Base-by-base conservation (phyloP, 2,329 filamentous ascomycete species). In the Talaromyces funiculosus region DNA sequence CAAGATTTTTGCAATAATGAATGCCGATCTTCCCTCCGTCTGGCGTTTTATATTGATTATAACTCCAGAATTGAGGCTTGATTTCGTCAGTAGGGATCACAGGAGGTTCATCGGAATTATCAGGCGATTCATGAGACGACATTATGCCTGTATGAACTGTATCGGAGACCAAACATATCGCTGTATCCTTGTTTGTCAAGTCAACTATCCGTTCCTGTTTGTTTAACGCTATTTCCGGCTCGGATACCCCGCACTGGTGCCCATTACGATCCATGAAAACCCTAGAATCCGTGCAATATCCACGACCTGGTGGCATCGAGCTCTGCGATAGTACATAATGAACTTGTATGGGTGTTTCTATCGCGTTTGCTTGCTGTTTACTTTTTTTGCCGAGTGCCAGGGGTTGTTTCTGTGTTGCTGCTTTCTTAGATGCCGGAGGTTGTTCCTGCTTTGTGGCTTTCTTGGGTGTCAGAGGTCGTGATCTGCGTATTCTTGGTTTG, bases 1-100 rank as follows among this genome's bases (percentile, higher is more conserved):
- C 78, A 47, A 81, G 82, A 60, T 80, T 88, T 53, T 78, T 85
- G 78, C 91, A 96, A 73, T 96, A 96, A 69, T 93, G 86, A 0
- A 95, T 84, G 60, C 81, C 83, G 49, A 90, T 84, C 55, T 80
- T 82, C 42, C 83, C 71, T 16, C 78, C 74, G 2, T 77, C 51
- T 62, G 45, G 81, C 73, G 4, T 82, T 59, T 70, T 82, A 9
- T 84, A 82, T 70, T 69, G 59, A 18, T 53, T 68, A 42, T 74
- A 71, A 56, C 65, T 73, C 72, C 72, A 75, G 57, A 69, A 73
- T 26, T 68, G 61, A 6, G 67, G 64, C 3, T 57, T 53, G 4
- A 37, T 42, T 7, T 38, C 20, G 18, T 35, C 42, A 33, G 37
- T 14, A 3, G 7, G 18, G 29, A 12, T 14, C 29, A 38, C 31